Evolutionary conservation across 2,329 filamentous ascomycete genomes (phyloP).

Genomic region (Sarocladium brachiariae): DNA sequence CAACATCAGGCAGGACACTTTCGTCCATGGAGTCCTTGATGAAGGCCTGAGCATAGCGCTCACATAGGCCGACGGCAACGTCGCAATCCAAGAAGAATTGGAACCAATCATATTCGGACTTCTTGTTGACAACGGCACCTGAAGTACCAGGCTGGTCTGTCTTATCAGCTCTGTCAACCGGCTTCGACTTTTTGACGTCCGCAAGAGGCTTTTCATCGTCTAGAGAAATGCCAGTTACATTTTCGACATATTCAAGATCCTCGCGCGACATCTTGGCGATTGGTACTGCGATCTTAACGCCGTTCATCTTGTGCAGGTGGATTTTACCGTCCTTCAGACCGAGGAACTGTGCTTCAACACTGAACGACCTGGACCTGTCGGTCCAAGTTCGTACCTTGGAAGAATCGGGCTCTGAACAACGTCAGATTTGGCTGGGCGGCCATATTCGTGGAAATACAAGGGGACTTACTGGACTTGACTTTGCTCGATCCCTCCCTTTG

Average conservation of each 20-base stretch:
- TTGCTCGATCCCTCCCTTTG: constrained; percentile 46
- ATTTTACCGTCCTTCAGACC: constrained; percentile 94
- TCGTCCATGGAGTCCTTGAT: constrained; percentile 92
- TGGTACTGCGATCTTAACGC: constrained; percentile 96
- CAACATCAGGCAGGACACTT: constrained; percentile 83
- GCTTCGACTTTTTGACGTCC: constrained; percentile 60
- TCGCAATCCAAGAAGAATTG: constrained; percentile 95
- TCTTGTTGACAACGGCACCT: constrained; percentile 52
- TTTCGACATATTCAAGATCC: constrained; percentile 92
- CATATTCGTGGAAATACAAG: too few relatives aligned
- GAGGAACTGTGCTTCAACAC: constrained; percentile 93
- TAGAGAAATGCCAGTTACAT: constrained; percentile 75
- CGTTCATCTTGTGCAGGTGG: constrained; percentile 95
- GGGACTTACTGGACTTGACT: constrained; percentile 68
- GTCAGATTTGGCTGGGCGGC: neutral
- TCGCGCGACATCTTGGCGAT: constrained; percentile 92
- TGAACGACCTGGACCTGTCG: constrained; percentile 91
- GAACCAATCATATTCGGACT: constrained; percentile 93
- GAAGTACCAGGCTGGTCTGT: constrained; percentile 17
- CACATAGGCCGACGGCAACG: constrained; percentile 85
- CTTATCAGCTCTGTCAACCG: constrained; percentile 21
- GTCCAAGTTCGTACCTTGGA: constrained; percentile 87
- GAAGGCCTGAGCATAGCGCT: constrained; percentile 89
- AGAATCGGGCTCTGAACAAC: constrained; percentile 66
- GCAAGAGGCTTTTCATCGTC: constrained; percentile 93